A percentile compares a stretch with the other conserved stretches of the same genome.
These are phyloP conservation scores for Candida sphagnicola DNA, from an alignment of 805 yeast species.

Conservation along the genomic window DNA sequence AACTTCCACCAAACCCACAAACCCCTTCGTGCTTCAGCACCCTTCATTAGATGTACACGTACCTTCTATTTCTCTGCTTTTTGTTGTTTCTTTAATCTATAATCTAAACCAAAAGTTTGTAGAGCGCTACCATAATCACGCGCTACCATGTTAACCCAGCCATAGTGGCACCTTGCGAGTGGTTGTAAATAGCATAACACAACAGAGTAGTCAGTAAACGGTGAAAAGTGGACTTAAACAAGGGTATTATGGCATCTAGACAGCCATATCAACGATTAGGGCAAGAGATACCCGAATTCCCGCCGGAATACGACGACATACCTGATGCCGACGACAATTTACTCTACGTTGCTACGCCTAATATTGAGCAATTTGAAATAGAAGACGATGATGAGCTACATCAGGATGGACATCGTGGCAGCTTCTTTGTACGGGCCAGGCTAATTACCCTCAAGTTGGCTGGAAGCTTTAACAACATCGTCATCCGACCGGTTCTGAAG, in stretches of 20 bases:
- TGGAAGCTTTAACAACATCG: slow-evolving; percentile 26
- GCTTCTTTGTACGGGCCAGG: slow-evolving; percentile 35
- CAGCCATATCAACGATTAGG: not conserved
- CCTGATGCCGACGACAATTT: slow-evolving; percentile 3
- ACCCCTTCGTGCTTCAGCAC: not conserved
- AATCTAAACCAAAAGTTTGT: not conserved
- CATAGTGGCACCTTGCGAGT: too few relatives aligned
- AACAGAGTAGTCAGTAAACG: too few relatives aligned
- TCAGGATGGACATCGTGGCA: slow-evolving; percentile 11
- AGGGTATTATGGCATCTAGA: not conserved
- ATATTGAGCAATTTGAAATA: slow-evolving; percentile 33
- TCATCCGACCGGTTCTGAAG: slow-evolving; percentile 41
- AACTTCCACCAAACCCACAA: not conserved
- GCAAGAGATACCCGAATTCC: slow-evolving; percentile 10
- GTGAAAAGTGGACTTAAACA: too few relatives aligned
- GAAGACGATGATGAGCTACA: slow-evolving; percentile 24
- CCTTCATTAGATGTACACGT: too few relatives aligned
- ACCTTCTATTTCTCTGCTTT: too few relatives aligned
- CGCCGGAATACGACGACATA: slow-evolving; percentile 13
- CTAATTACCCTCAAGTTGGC: slow-evolving; percentile 33
- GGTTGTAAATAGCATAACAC: too few relatives aligned
- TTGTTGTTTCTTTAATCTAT: too few relatives aligned
- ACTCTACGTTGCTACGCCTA: slow-evolving; percentile 2
- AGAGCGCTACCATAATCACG: not conserved
- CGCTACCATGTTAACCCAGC: not conserved